Conservation (phyloP, 148 eudicot genomes). For the Beta vulgaris region DNA sequence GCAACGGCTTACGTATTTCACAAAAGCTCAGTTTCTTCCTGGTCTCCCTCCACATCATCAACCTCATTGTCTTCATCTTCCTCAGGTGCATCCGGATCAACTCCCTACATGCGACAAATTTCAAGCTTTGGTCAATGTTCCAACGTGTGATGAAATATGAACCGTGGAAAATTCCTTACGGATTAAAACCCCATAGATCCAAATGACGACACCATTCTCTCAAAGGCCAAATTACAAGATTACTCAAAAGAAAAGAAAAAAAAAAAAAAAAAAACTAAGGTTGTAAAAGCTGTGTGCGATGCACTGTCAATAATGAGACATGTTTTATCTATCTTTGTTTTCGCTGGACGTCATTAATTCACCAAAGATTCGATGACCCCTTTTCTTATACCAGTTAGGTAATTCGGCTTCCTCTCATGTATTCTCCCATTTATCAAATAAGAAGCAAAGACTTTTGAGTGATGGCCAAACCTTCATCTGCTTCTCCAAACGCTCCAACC, state of each 20-base stretch:
- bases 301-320: too few species aligned
- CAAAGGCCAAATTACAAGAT: too few species aligned
- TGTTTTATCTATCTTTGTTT: too few species aligned
- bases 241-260: too few species aligned
- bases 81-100: slow-evolving; percentile 97
- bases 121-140: background rate
- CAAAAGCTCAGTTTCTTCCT: slow-evolving; percentile 72
- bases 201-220: too few species aligned
- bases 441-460: background rate
- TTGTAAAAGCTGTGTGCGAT: too few species aligned
- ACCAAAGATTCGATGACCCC: too few species aligned
- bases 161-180: background rate
- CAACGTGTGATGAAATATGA: background rate
- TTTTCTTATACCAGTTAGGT: background rate
- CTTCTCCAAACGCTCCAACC: slow-evolving; percentile 93
- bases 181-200: too few species aligned
- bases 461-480: slow-evolving; percentile 69
- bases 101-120: slow-evolving; percentile 74
- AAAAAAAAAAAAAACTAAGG: too few species aligned
- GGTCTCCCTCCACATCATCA: slow-evolving; percentile 87
- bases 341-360: too few species aligned
- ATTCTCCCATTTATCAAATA: background rate
- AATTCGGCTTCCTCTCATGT: too few species aligned
- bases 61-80: slow-evolving; percentile 96
- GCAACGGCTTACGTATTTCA: slow-evolving; percentile 26